phyloP scores from a whole-genome alignment of 169 alveolate species.

The Cryptosporidium tyzzeri region DNA sequence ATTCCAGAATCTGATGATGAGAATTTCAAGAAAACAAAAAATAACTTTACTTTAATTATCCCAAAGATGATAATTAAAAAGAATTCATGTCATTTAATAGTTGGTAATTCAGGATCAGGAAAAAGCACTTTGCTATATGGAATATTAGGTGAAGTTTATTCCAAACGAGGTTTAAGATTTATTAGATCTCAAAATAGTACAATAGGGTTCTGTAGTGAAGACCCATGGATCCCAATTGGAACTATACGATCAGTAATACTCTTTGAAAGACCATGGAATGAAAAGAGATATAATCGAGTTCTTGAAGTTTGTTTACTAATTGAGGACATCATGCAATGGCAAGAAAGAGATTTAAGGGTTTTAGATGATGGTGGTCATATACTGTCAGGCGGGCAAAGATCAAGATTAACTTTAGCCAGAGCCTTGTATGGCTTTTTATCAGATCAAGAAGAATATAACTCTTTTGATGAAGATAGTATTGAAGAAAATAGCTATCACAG shows the following conservation, averaged over 20 bases:
- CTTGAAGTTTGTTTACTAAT: constrained; percentile 81
- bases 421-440: constrained; percentile 84
- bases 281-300: constrained; percentile 76
- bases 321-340: constrained; percentile 83
- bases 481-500: neutral
- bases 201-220: constrained; percentile 65
- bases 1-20: constrained; percentile 8
- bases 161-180: constrained; percentile 38
- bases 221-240: constrained; percentile 86
- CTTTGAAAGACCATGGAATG: constrained; percentile 83
- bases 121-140: constrained; percentile 65
- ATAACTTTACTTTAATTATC: neutral
- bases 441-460: constrained; percentile 10
- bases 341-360: constrained; percentile 82
- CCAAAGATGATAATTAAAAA: constrained; percentile 32
- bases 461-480: neutral
- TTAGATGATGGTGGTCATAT: constrained; percentile 83
- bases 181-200: constrained; percentile 12
- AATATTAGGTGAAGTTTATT: constrained; percentile 57
- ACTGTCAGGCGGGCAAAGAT: constrained; percentile 94
- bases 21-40: neutral
- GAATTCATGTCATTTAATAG: constrained; percentile 48
- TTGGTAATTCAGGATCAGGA: constrained; percentile 58
- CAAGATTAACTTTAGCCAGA: constrained; percentile 92
- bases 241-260: constrained; percentile 84